Evolutionary conservation across 306 rosid species (phyloP), one percentile per base, ranked within the genome.

Genomic region (Canavalia ensiformis): DNA sequence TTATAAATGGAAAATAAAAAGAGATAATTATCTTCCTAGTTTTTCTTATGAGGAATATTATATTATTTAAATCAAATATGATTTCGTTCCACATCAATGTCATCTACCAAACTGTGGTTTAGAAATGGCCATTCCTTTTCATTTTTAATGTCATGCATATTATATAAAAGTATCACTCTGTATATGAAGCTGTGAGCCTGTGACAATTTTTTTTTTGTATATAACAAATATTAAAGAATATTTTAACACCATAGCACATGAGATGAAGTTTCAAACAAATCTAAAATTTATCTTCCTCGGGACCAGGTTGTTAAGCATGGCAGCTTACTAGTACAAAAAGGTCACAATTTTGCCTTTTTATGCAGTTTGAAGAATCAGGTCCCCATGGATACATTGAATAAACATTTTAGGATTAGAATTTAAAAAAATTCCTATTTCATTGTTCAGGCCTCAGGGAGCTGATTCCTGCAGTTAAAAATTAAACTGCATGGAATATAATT

Each of bases 161-260:
- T n/a, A 39, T 65, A 10, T 11, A 63, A 12, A 41, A 65, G n/a
- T 11, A 18, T 18, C 7, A 4, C 37, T 41, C 8, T 7, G 34
- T 34, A 34, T 5, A 62, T 62, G 3, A 60, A 33, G 28, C 8
- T 11, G 25, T 41, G 25, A 18, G 25, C 25, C 25, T 18, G 25
- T 0, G 25, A 18, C 25, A 18, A 18, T 18, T 18, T 18, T 18
- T 18, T 18, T 18, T 18, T 37, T 63, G 10, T 63, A 5, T 13
- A 12, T 63, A n/a, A 64, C 9, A 35, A 5, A 13, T 10, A 66
- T 42, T 35, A 5, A 7, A 8, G 25, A 46, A 46, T 49, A 70
- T 1, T 72, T 55, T 39, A 54, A 41, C 37, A 25, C 49, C 41
- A 55, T 55, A 9, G 78, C 78, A 74, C 68, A 42, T 74, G 78